Evolutionary conservation across 768 basidiomycete species (phyloP).

Genomic region (Amanita phalloides): DNA sequence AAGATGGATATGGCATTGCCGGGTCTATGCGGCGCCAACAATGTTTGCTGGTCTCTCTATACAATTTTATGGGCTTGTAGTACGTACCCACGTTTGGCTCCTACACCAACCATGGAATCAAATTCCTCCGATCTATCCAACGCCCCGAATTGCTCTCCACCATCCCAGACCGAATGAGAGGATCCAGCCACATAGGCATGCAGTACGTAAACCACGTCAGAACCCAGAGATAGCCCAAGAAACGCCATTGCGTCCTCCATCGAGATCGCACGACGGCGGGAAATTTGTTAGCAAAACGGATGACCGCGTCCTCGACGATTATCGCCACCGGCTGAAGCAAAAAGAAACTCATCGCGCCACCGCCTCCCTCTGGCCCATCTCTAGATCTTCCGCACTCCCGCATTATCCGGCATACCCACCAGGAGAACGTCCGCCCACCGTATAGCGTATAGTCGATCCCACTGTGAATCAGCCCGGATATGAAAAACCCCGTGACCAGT

Average conservation of each 20-base stretch:
- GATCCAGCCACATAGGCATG: conserved; percentile 15
- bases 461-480: conserved; percentile 21
- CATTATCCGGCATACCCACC: background rate
- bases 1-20: background rate
- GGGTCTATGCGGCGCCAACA: no score
- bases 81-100: background rate
- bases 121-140: background rate
- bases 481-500: conserved; percentile 18
- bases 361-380: conserved; percentile 5
- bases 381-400: background rate
- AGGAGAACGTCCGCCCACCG: conserved; percentile 1
- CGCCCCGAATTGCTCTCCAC: conserved; percentile 8
- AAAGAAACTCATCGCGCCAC: conserved; percentile 21
- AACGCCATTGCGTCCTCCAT: conserved; percentile 8
- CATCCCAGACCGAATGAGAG: conserved; percentile 11
- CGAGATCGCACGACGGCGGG: conserved; percentile 1
- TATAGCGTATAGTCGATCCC: conserved; percentile 23
- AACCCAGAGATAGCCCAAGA: conserved; percentile 17
- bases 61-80: background rate
- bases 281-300: conserved; percentile 5
- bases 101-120: background rate
- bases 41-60: no score
- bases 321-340: conserved; percentile 23
- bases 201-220: conserved; percentile 15
- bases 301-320: conserved; percentile 14